These are phyloP conservation scores for Caryopteris hybrid DNA, from an alignment of 305 asterid genomes.

Conservation along the genomic window DNA sequence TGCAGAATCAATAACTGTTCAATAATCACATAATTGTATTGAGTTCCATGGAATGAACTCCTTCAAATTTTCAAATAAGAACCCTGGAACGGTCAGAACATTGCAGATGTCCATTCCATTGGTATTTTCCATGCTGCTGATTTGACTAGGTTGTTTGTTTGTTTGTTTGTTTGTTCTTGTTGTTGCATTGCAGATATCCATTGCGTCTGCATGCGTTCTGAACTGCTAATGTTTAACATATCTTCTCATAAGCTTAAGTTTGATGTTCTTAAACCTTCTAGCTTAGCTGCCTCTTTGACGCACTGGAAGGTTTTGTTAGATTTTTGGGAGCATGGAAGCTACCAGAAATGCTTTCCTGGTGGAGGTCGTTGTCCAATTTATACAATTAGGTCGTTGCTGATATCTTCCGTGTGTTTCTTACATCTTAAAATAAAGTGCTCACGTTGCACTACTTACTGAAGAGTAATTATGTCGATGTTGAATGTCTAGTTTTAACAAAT, in stretches of 20 bases:
- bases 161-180: too few relatives aligned
- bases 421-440: background rate
- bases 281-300: background rate
- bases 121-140: background rate
- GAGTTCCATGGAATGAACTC: too few relatives aligned
- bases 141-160: background rate
- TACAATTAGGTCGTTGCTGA: background rate
- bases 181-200: background rate
- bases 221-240: background rate
- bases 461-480: background rate
- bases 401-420: background rate
- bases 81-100: background rate
- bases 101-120: background rate
- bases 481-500: background rate
- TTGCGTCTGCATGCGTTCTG: background rate
- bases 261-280: background rate
- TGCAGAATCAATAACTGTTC: background rate
- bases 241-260: background rate
- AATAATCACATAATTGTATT: background rate
- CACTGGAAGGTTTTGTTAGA: background rate
- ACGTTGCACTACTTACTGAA: background rate
- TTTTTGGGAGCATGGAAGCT: background rate
- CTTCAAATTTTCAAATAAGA: background rate
- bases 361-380: background rate
- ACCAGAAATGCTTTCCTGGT: background rate